Percentiles rank a stretch among this genome's conserved stretches.
phyloP scores from a whole-genome alignment of 305 asterid genomes.

The Fraxinus angustifolia region DNA sequence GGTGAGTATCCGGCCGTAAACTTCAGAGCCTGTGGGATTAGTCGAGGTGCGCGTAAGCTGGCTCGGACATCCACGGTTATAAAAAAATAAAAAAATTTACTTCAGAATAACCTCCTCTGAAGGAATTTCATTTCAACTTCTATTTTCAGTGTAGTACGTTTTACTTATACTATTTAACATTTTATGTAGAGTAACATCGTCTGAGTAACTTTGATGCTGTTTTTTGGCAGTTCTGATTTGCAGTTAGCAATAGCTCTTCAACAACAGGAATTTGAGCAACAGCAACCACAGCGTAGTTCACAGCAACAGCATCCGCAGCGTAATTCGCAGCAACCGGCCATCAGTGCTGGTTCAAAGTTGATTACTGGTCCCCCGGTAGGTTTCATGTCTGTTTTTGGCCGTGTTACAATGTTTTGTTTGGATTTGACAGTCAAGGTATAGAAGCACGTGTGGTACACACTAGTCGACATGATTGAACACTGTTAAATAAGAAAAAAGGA shows the following conservation, averaged over 20 bases:
- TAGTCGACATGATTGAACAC: not conserved
- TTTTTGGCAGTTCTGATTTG: slow-evolving; percentile 70
- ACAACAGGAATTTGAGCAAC: slow-evolving; percentile 89
- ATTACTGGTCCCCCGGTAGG: slow-evolving; percentile 87
- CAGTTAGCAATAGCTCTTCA: slow-evolving; percentile 96
- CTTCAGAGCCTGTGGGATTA: too few species aligned
- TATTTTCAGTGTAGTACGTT: not conserved
- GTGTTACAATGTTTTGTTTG: not conserved
- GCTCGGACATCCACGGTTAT: too few species aligned
- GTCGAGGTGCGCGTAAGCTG: too few species aligned
- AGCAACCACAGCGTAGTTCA: slow-evolving; percentile 20
- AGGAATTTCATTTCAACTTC: not conserved
- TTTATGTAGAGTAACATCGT: slow-evolving; percentile 5
- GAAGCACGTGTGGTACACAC: not conserved
- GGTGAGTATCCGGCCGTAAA: too few species aligned
- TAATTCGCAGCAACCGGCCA: slow-evolving; percentile 43
- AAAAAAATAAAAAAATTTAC: not conserved
- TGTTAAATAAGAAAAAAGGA: not conserved
- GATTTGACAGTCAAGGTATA: not conserved
- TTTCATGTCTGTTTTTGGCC: not conserved
- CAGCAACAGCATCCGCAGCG: slow-evolving; percentile 22
- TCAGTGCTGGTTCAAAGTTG: slow-evolving; percentile 48
- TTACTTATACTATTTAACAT: not conserved
- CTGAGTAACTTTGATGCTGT: slow-evolving; percentile 12
- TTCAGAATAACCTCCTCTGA: not conserved